Percentiles rank a stretch among this genome's conserved stretches.
Evolutionary conservation across 441 rosid genomes (phyloP).

Genomic region (Adansonia grandidieri): DNA sequence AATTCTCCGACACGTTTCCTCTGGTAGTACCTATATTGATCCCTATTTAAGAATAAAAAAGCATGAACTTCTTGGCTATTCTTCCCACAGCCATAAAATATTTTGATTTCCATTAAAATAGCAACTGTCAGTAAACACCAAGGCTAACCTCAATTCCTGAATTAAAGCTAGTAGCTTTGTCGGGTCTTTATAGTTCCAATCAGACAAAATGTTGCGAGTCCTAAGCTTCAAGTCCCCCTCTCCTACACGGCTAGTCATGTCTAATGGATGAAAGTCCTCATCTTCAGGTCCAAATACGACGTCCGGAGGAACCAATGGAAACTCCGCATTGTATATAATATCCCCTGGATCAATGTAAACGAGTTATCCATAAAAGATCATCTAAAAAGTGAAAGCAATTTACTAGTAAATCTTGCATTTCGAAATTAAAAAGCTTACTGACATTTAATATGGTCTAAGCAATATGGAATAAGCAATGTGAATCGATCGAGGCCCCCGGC

Average conservation of each 20-base stretch:
- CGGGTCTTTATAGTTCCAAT: conserved; percentile 80
- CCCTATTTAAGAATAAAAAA: conserved; percentile 46
- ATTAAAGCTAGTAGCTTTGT: conserved; percentile 59
- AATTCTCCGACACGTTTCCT: conserved; percentile 67
- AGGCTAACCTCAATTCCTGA: conserved; percentile 68
- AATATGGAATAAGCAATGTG: conserved; percentile 85
- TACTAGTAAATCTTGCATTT: neutral
- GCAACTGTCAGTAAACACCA: conserved; percentile 16
- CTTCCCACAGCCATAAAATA: conserved; percentile 15
- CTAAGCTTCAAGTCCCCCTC: conserved; percentile 27
- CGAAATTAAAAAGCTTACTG: conserved; percentile 35
- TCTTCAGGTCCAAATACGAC: conserved; percentile 82
- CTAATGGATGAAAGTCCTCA: conserved; percentile 70
- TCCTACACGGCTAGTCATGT: conserved; percentile 32
- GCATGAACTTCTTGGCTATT: neutral
- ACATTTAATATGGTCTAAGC: conserved; percentile 83
- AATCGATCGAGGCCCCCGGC: conserved; percentile 69
- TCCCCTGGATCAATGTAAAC: conserved; percentile 62
- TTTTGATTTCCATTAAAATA: neutral
- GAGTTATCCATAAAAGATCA: conserved; percentile 6
- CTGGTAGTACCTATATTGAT: conserved; percentile 66
- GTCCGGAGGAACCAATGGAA: conserved; percentile 77
- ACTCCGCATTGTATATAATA: conserved; percentile 78
- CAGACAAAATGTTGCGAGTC: conserved; percentile 46
- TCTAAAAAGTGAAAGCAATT: neutral